Conservation (phyloP, 345 rosid genomes). For the Melastoma malabathricum region DNA sequence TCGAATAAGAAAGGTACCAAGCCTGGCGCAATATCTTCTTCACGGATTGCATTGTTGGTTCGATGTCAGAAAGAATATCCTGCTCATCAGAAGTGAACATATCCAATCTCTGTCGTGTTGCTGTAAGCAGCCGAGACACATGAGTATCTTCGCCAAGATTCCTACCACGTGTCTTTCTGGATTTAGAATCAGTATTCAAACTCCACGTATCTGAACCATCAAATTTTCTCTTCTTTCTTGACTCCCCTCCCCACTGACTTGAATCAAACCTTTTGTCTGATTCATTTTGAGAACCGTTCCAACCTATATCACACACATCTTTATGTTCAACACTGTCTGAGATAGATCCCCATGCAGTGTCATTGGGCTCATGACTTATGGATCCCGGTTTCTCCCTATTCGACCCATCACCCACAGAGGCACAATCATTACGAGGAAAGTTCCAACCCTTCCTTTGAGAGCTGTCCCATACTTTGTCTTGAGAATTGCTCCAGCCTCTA, state of each 20-base stretch:
- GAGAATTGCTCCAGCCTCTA: background rate
- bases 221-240: conserved; percentile 26
- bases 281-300: conserved; percentile 11
- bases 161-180: conserved; percentile 34
- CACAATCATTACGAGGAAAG: background rate
- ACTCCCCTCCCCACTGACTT: conserved; percentile 15
- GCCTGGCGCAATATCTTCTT: conserved; percentile 49
- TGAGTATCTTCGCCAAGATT: conserved; percentile 15
- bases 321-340: background rate
- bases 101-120: conserved; percentile 58
- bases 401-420: background rate
- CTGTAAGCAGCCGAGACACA: conserved; percentile 29
- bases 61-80: conserved; percentile 48
- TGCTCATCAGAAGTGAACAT: conserved; percentile 79
- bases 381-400: background rate
- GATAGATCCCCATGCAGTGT: background rate
- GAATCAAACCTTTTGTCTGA: conserved; percentile 10
- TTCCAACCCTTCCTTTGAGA: too few species aligned
- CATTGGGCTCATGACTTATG: background rate
- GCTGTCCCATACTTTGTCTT: too few species aligned
- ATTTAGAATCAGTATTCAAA: conserved; percentile 44
- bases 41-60: conserved; percentile 52
- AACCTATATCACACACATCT: background rate
- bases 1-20: conserved; percentile 32
- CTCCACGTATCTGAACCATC: conserved; percentile 23